A percentile compares a stretch with the other conserved stretches of the same genome.
Conservation (phyloP, 2,329 filamentous ascomycete genomes). For the Aaosphaeria pasadenensis region DNA sequence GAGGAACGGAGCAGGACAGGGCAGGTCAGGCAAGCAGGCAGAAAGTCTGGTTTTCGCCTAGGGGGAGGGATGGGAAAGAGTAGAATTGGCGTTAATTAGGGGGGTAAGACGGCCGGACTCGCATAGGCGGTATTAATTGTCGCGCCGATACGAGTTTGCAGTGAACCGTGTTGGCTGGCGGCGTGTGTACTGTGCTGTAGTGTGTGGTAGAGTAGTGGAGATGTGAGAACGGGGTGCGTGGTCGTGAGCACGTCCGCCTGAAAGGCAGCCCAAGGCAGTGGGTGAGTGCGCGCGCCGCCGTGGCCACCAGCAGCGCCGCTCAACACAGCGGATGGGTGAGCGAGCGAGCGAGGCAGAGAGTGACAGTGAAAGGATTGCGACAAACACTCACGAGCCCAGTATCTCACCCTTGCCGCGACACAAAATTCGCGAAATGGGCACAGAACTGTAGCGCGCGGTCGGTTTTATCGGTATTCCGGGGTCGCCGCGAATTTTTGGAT, state of each 20-base stretch:
- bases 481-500: constrained; percentile 4
- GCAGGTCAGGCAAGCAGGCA: no score
- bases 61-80: not conserved
- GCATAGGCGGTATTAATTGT: no score
- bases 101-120: no score
- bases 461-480: not conserved
- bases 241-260: not conserved
- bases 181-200: no score
- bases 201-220: not conserved
- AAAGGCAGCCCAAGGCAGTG: not conserved
- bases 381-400: constrained; percentile 1
- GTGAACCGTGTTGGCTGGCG: no score
- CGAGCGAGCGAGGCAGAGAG: not conserved
- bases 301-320: not conserved
- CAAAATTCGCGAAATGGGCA: constrained; percentile 5
- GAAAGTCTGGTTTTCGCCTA: not conserved
- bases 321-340: no score
- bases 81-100: not conserved
- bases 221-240: not conserved
- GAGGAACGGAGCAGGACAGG: no score
- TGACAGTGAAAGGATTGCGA: not conserved
- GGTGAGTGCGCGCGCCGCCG: not conserved
- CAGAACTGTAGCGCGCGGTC: constrained; percentile 1
- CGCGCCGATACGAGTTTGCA: no score
- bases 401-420: constrained; percentile 1